phyloP scores from a whole-genome alignment of 2,329 filamentous ascomycete species.

The Pestalotiopsis sp. region DNA sequence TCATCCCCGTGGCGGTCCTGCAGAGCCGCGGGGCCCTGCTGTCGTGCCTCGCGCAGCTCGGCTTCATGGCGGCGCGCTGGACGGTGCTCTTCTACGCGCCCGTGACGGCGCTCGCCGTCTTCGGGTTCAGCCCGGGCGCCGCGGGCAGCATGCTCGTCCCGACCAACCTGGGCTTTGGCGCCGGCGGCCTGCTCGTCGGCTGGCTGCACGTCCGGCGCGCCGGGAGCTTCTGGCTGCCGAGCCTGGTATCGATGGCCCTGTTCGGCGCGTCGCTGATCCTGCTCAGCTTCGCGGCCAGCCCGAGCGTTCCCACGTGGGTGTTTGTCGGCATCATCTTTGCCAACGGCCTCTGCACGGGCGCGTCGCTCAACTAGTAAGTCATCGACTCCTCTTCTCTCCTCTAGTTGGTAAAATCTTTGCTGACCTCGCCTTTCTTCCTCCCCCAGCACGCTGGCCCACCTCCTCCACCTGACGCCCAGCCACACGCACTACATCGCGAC shows the following conservation, averaged over 20 bases:
- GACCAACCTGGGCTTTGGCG: slow-evolving; percentile 78
- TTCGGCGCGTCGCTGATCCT: slow-evolving; percentile 59
- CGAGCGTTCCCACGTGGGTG: slow-evolving; percentile 48
- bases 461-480: slow-evolving; percentile 71
- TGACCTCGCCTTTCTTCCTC: background rate
- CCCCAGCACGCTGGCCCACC: slow-evolving; percentile 68
- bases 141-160: slow-evolving; percentile 79
- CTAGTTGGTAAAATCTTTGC: too few relatives aligned
- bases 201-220: slow-evolving; percentile 74
- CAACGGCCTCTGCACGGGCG: slow-evolving; percentile 75
- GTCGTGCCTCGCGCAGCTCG: slow-evolving; percentile 74
- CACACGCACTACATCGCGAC: slow-evolving; percentile 75
- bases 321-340: slow-evolving; percentile 66
- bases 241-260: slow-evolving; percentile 59
- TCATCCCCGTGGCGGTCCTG: slow-evolving; percentile 74
- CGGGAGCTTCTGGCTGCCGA: slow-evolving; percentile 73
- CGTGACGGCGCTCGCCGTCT: slow-evolving; percentile 77
- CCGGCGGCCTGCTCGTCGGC: slow-evolving; percentile 74
- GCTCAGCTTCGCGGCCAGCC: slow-evolving; percentile 37
- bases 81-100: slow-evolving; percentile 79
- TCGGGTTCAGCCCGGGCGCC: slow-evolving; percentile 67
- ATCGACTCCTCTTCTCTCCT: background rate
- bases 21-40: slow-evolving; percentile 71
- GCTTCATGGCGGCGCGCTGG: slow-evolving; percentile 83
- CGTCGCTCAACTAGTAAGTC: slow-evolving; percentile 68